Evolutionary conservation across 768 basidiomycete genomes (phyloP).

Genomic region (Lactifluus rugatus): DNA sequence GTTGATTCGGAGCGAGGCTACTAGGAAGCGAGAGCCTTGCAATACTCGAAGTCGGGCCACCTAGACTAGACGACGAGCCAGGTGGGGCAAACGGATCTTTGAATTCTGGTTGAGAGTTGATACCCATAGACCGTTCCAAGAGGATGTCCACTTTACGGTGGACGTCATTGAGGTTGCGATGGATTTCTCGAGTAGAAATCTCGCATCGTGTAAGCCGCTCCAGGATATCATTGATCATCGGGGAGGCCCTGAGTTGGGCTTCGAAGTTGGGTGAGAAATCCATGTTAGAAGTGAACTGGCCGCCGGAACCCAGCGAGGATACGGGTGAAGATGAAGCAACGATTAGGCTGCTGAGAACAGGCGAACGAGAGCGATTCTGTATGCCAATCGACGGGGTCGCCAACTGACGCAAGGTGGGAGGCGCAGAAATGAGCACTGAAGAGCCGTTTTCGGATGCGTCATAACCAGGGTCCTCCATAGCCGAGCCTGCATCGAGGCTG

Average conservation of each 20-base stretch:
- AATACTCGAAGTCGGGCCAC: conserved; percentile 30
- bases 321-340: conserved; percentile 64
- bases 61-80: conserved; percentile 22
- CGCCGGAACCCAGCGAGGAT: conserved; percentile 68
- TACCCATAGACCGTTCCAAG: conserved; percentile 52
- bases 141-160: conserved; percentile 70
- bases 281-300: conserved; percentile 42
- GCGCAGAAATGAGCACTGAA: conserved; percentile 6
- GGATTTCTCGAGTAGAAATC: conserved; percentile 57
- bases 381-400: conserved; percentile 17
- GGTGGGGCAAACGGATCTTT: conserved; percentile 65
- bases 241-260: conserved; percentile 63
- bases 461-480: conserved; percentile 7
- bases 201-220: conserved; percentile 69
- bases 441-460: conserved; percentile 10
- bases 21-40: conserved; percentile 56
- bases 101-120: conserved; percentile 50
- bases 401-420: conserved; percentile 15
- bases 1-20: conserved; percentile 63
- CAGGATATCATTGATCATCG: conserved; percentile 65
- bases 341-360: conserved; percentile 37
- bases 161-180: conserved; percentile 62
- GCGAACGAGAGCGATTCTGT: conserved; percentile 27
- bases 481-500: conserved; percentile 17
- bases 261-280: conserved; percentile 52